Conservation (phyloP, 176 grass and related monocot genomes). For the Pharus latifolius region DNA sequence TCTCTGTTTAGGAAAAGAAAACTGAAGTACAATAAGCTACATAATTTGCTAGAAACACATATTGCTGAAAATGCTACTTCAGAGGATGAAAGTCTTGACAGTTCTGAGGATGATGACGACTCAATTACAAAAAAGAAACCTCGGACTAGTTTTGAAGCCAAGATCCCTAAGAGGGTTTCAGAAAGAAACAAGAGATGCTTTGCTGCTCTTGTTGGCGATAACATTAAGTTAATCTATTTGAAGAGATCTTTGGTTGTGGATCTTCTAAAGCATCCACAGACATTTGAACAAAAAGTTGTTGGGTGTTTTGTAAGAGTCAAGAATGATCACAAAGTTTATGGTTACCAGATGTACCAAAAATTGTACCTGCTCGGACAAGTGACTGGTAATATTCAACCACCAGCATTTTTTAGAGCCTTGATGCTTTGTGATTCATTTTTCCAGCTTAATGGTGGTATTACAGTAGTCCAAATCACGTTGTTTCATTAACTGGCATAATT, state of each 20-base stretch:
- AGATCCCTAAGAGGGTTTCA: conserved; percentile 29
- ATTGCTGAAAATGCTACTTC: conserved; percentile 53
- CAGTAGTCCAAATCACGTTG: neutral
- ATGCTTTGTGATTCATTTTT: conserved; percentile 2
- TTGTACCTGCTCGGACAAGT: conserved; percentile 57
- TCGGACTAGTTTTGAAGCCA: conserved; percentile 6
- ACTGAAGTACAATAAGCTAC: conserved; percentile 51
- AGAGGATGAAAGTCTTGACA: conserved; percentile 32
- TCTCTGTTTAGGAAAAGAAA: conserved; percentile 60
- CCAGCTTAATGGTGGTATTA: neutral
- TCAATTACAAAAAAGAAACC: conserved; percentile 14
- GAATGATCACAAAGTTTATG: neutral
- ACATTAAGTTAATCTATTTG: conserved; percentile 64
- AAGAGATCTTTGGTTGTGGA: conserved; percentile 44
- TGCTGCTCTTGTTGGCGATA: conserved; percentile 45
- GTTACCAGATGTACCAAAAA: conserved; percentile 16
- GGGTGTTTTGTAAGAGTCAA: conserved; percentile 78
- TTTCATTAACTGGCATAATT: neutral
- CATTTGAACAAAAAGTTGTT: conserved; percentile 64
- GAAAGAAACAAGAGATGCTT: conserved; percentile 34
- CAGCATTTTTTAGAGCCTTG: conserved; percentile 1
- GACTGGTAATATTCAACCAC: conserved; percentile 43
- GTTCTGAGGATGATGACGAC: conserved; percentile 31
- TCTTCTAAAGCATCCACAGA: conserved; percentile 50
- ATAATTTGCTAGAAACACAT: conserved; percentile 55